A percentile compares a stretch with the other conserved stretches of the same genome.
These are phyloP conservation scores for Platanthera guangdongensis DNA, from an alignment of 106 monocot species.

Conservation along the genomic window DNA sequence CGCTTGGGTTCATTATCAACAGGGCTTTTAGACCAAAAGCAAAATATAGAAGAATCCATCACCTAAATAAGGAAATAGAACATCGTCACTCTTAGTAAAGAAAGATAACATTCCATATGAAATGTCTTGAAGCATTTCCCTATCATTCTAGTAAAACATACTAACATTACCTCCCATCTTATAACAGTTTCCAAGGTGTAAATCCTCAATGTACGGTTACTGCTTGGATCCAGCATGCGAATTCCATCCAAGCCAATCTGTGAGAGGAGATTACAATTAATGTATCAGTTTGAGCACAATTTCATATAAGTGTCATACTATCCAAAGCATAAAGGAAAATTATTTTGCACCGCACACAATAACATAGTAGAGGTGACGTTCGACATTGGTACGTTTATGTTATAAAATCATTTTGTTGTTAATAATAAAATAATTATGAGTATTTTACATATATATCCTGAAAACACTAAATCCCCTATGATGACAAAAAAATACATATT, in stretches of 20 bases:
- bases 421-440: too few species aligned
- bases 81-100: neutral
- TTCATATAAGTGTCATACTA: neutral
- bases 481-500: too few species aligned
- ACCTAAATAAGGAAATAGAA: slow-evolving; percentile 32
- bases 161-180: slow-evolving; percentile 68
- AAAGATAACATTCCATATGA: neutral
- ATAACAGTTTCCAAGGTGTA: slow-evolving; percentile 77
- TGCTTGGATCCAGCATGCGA: slow-evolving; percentile 86
- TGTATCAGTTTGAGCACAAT: neutral
- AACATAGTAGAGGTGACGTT: too few species aligned
- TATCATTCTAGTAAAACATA: neutral
- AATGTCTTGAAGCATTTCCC: neutral
- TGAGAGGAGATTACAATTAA: neutral
- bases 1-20: slow-evolving; percentile 85
- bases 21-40: slow-evolving; percentile 92
- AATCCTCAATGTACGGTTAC: slow-evolving; percentile 61
- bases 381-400: too few species aligned
- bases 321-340: neutral
- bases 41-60: slow-evolving; percentile 61
- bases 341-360: neutral
- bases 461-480: too few species aligned
- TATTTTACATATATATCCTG: too few species aligned
- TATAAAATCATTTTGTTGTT: too few species aligned
- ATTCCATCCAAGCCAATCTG: slow-evolving; percentile 96